These are phyloP conservation scores for Calocera cornea DNA, from an alignment of 768 basidiomycete genomes.

Conservation along the genomic window DNA sequence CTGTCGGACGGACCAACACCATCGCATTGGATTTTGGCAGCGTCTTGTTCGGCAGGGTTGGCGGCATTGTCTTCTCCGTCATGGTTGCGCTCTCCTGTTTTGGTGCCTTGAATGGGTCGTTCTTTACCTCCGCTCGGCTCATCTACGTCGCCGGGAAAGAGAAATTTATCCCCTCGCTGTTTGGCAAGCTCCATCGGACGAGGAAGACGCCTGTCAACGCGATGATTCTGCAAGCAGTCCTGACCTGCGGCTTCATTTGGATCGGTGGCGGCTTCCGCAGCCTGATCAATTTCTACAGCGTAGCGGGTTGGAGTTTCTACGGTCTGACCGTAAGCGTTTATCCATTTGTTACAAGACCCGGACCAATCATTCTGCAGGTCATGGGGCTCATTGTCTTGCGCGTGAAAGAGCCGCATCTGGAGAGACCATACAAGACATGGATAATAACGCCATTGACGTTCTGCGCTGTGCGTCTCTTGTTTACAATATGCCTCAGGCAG, in stretches of 20 bases:
- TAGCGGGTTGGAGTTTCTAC: conserved; percentile 78
- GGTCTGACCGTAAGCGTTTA: conserved; percentile 54
- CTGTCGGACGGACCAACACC: conserved; percentile 68
- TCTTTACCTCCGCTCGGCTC: conserved; percentile 67
- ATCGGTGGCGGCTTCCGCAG: conserved; percentile 82
- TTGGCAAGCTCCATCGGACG: conserved; percentile 59
- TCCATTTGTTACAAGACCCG: background rate
- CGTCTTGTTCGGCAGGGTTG: conserved; percentile 70
- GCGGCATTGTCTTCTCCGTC: conserved; percentile 73
- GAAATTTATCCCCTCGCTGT: conserved; percentile 70
- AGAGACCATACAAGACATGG: conserved; percentile 88
- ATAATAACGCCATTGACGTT: conserved; percentile 81
- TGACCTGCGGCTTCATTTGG: conserved; percentile 67
- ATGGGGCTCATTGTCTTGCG: conserved; percentile 78
- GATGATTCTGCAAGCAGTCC: conserved; percentile 56
- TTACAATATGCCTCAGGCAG: conserved; percentile 1
- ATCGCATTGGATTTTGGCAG: conserved; percentile 88
- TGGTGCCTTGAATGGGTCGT: conserved; percentile 78
- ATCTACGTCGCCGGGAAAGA: conserved; percentile 84
- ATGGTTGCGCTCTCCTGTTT: conserved; percentile 93
- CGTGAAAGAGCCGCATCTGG: conserved; percentile 77
- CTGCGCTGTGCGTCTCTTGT: conserved; percentile 49
- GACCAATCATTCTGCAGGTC: conserved; percentile 37
- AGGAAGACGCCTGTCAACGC: conserved; percentile 83
- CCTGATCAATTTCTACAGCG: conserved; percentile 78